phyloP scores from a whole-genome alignment of 176 grass and related monocot genomes.

The Carex scoparia region DNA sequence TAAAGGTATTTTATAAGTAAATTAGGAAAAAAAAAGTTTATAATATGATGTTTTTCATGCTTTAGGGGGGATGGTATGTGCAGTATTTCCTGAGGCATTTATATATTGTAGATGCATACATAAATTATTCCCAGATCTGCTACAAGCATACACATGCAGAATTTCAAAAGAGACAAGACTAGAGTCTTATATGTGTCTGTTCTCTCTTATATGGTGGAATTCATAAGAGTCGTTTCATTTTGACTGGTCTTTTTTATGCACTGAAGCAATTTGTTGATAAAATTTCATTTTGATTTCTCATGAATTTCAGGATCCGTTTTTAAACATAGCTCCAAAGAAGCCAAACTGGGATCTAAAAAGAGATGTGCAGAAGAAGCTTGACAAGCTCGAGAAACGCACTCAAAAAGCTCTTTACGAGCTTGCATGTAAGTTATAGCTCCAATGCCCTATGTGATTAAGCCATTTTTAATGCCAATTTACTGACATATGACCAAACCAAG shows the following conservation, averaged over 20 bases:
- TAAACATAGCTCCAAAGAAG: constrained; percentile 97
- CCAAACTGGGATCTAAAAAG: constrained; percentile 92
- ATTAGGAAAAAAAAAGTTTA: not conserved
- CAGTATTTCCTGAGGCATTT: not conserved
- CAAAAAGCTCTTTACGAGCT: constrained; percentile 82
- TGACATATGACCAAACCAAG: not conserved
- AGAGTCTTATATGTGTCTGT: not conserved
- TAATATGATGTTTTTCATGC: not conserved
- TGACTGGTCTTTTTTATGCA: not conserved
- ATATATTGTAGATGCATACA: not conserved
- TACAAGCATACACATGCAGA: not conserved
- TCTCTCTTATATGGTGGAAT: not conserved
- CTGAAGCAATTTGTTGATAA: not conserved
- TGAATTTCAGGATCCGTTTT: constrained; percentile 57
- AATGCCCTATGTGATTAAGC: not conserved
- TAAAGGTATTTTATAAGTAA: not conserved
- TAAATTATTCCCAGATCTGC: not conserved
- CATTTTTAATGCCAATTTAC: not conserved
- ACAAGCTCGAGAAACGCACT: constrained; percentile 89
- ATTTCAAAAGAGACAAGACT: not conserved
- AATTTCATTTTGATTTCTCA: not conserved
- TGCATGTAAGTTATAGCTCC: constrained; percentile 44
- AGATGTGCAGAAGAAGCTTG: constrained; percentile 80
- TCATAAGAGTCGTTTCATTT: not conserved
- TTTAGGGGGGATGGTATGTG: not conserved